Percentiles rank a stretch among this genome's conserved stretches.
These are phyloP conservation scores for Globisporangium paddicum DNA, from an alignment of 352 stramenopile genomes.

Conservation along the genomic window DNA sequence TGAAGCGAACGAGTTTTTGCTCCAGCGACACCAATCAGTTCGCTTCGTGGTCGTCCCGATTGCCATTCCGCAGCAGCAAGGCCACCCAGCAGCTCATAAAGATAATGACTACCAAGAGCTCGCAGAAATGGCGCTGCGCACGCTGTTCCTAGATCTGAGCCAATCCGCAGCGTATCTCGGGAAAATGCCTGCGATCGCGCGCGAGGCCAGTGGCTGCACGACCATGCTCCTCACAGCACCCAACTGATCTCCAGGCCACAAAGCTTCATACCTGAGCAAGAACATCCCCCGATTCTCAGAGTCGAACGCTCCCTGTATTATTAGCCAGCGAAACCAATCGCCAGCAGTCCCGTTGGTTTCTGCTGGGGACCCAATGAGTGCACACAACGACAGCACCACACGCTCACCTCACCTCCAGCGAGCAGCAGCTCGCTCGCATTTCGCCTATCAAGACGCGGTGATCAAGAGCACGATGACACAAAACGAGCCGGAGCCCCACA, in stretches of 20 bases:
- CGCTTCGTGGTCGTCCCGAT: slow-evolving; percentile 29
- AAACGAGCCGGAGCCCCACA: not conserved
- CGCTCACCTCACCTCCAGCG: not conserved
- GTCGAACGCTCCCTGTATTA: not conserved
- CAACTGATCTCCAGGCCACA: not conserved
- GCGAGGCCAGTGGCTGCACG: slow-evolving; percentile 9
- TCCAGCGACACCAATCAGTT: slow-evolving; percentile 15
- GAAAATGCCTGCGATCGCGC: slow-evolving; percentile 1
- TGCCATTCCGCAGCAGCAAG: not conserved
- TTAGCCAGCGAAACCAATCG: not conserved
- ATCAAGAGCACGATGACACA: not conserved
- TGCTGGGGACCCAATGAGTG: not conserved
- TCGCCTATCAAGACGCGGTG: not conserved
- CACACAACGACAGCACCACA: not conserved
- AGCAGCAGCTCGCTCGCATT: not conserved
- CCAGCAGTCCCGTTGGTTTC: not conserved
- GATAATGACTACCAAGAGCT: slow-evolving; percentile 12
- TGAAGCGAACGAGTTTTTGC: slow-evolving; percentile 19
- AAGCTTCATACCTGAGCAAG: not conserved
- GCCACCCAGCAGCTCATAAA: not conserved
- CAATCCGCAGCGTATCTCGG: slow-evolving; percentile 4
- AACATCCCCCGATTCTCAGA: not conserved
- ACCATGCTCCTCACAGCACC: slow-evolving; percentile 1
- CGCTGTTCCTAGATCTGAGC: slow-evolving; percentile 42
- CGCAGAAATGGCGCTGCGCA: slow-evolving; percentile 33